phyloP scores from a whole-genome alignment of 2,329 filamentous ascomycete genomes.

The Colletotrichum horii region DNA sequence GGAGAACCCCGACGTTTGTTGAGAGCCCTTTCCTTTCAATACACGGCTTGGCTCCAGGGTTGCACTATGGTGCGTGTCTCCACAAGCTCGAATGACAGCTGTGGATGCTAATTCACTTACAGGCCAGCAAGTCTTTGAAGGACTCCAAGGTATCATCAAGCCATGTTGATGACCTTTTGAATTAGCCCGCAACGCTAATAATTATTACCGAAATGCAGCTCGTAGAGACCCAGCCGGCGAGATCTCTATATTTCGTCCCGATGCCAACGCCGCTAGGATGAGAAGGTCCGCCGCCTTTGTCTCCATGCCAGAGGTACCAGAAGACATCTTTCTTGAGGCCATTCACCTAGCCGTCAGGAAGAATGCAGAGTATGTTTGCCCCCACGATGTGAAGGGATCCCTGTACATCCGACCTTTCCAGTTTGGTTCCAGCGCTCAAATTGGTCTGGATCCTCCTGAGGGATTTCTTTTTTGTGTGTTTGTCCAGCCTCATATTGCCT shows the following conservation, averaged over 20 bases:
- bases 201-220: neutral
- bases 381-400: slow-evolving; percentile 63
- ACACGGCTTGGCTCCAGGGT: neutral
- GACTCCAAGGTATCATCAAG: neutral
- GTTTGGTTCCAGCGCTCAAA: slow-evolving; percentile 50
- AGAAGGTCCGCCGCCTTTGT: slow-evolving; percentile 36
- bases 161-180: neutral
- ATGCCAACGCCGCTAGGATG: neutral
- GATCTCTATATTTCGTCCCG: neutral
- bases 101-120: neutral
- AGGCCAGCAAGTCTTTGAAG: slow-evolving; percentile 4
- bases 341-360: slow-evolving; percentile 65
- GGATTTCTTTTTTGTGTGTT: slow-evolving; percentile 69
- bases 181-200: neutral
- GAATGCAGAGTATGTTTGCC: slow-evolving; percentile 73
- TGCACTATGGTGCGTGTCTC: neutral
- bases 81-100: neutral
- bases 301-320: slow-evolving; percentile 66
- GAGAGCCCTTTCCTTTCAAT: neutral
- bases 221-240: neutral
- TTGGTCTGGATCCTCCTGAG: slow-evolving; percentile 40
- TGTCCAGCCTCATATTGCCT: slow-evolving; percentile 69
- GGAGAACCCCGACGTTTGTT: neutral
- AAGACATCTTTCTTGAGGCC: slow-evolving; percentile 61
- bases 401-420: slow-evolving; percentile 73